Conservation (phyloP, 1,284 basidiomycete genomes). For the Apiotrichum laibachii region DNA sequence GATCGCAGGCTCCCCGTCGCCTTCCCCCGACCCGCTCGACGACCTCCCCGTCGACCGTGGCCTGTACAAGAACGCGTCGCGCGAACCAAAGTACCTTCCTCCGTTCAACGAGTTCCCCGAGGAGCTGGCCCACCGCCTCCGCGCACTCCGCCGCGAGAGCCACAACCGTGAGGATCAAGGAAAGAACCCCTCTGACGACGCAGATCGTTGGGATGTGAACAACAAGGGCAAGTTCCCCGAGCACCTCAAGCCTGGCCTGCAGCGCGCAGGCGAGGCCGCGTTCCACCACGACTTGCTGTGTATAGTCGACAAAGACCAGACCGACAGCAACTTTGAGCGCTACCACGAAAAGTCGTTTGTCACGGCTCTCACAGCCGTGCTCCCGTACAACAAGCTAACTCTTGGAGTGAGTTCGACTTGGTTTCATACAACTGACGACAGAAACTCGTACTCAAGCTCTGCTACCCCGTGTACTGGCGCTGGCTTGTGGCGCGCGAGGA, state of each 20-base stretch:
- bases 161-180: slow-evolving; percentile 26
- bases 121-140: slow-evolving; percentile 26
- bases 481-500: slow-evolving; percentile 36
- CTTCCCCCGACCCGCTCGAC: slow-evolving; percentile 2
- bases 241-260: slow-evolving; percentile 68
- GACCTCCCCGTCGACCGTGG: slow-evolving; percentile 27
- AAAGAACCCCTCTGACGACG: not conserved
- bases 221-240: slow-evolving; percentile 85
- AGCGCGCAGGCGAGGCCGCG: slow-evolving; percentile 70
- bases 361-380: slow-evolving; percentile 30
- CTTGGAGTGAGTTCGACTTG: slow-evolving; percentile 35
- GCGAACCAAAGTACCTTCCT: slow-evolving; percentile 37
- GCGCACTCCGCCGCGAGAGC: slow-evolving; percentile 25
- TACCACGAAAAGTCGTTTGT: slow-evolving; percentile 34
- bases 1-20: slow-evolving; percentile 18
- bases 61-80: slow-evolving; percentile 31
- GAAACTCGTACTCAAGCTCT: slow-evolving; percentile 43
- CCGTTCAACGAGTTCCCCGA: slow-evolving; percentile 35
- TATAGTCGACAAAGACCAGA: slow-evolving; percentile 25
- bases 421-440: slow-evolving; percentile 16
- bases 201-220: slow-evolving; percentile 33
- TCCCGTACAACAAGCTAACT: slow-evolving; percentile 49
- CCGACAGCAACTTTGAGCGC: slow-evolving; percentile 15
- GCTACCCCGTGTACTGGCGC: slow-evolving; percentile 30
- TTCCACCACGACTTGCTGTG: slow-evolving; percentile 60